These are phyloP conservation scores for Ulmus americana DNA, from an alignment of 331 rosid genomes.

Conservation along the genomic window DNA sequence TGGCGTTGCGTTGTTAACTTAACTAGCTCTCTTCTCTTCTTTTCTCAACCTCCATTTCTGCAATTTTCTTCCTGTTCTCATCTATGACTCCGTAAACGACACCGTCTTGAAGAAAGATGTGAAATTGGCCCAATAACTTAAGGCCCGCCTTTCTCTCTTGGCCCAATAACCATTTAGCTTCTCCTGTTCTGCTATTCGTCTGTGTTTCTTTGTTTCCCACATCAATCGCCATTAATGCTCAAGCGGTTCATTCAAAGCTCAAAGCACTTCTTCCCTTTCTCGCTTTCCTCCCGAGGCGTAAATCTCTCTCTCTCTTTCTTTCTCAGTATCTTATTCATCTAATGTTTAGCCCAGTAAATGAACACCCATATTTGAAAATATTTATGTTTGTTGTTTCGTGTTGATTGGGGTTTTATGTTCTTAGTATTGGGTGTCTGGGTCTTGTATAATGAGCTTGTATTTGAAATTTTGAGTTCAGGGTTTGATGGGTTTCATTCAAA, in stretches of 20 bases:
- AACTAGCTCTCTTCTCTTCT: too few species aligned
- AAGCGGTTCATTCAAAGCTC: too few species aligned
- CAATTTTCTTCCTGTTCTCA: too few species aligned
- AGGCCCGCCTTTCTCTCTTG: neutral
- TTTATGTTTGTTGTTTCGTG: neutral
- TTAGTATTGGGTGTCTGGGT: neutral
- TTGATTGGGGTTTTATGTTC: neutral
- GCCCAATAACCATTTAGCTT: too few species aligned
- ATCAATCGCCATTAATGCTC: too few species aligned
- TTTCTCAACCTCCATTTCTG: too few species aligned
- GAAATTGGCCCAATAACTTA: neutral
- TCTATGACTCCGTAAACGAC: too few species aligned
- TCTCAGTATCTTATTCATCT: neutral
- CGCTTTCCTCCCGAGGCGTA: constrained; percentile 13
- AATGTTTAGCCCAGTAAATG: neutral
- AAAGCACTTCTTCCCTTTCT: neutral
- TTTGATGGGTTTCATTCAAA: neutral
- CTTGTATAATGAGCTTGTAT: neutral
- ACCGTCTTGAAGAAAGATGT: too few species aligned
- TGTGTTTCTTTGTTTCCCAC: neutral
- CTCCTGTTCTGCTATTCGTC: neutral
- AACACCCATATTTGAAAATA: neutral
- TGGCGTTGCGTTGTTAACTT: too few species aligned
- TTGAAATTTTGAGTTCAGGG: neutral
- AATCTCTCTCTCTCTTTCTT: neutral